Evolutionary conservation across 2,329 filamentous ascomycete species (phyloP), one percentile per base, ranked within the genome.

Genomic region (Pseudogymnoascus sp.): DNA sequence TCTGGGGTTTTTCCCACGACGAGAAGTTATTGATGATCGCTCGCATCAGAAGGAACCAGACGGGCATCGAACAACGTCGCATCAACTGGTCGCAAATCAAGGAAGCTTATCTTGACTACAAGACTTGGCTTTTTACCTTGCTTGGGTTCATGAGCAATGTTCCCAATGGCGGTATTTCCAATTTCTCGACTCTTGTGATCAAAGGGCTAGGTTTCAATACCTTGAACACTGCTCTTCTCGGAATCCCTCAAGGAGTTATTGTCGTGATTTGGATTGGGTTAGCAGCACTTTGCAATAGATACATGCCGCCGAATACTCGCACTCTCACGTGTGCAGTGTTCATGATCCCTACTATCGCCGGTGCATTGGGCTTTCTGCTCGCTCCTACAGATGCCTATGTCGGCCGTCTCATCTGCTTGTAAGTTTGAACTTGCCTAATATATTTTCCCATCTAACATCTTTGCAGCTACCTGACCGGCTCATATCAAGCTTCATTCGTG

Each of bases 271-370:
- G 82, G 0, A 86, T 77, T 69, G 76, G 66, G 64, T 76, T 73
- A 64, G 73, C 73, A 25, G 74, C 73, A 6, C n/a, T 75, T n/a
- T 71, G 69, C 2, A 75, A 77, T 61, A 66, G 65, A 14, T 70
- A 69, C 60, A 71, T 76, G 73, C 75, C 74, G 62, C 58, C 77
- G 69, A 73, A 82, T 71, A 68, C 78, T 71, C 75, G 81, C 9
- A 81, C 80, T 50, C 69, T 80, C 15, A 80, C 85, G 62, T 76
- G 82, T 36, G 71, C 81, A 2, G 65, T 83, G 1, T 85, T 83
- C 66, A 77, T 85, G 63, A 67, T 80, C n/a, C 83, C 82, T 1
- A 85, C 83, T 38, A 79, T 86, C 63, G 78, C 78, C 1, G 83
- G 83, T 0, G 77, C 82, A 0, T 79, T 86, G 30, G 82, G 83